A percentile compares a stretch with the other conserved stretches of the same genome.
These are phyloP conservation scores for Globisporangium abappressorium DNA, from an alignment of 352 stramenopile genomes.

Conservation along the genomic window DNA sequence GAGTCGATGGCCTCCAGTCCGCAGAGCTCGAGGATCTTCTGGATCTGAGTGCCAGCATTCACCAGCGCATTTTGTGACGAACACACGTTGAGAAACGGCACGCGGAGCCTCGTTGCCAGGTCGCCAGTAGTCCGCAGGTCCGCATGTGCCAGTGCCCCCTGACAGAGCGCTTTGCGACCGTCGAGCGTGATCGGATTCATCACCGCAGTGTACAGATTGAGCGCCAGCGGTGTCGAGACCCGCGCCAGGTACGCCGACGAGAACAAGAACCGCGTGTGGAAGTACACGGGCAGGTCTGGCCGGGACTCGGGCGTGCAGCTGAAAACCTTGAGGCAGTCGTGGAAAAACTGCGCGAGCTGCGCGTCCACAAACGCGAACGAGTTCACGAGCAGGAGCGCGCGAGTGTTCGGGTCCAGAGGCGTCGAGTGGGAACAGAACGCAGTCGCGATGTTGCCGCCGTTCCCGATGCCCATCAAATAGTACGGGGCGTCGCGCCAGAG, in stretches of 20 bases:
- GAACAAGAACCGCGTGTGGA: conserved; percentile 94
- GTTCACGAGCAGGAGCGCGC: conserved; percentile 89
- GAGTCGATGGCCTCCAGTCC: conserved; percentile 69
- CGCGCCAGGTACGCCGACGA: conserved; percentile 87
- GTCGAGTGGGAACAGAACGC: conserved; percentile 66
- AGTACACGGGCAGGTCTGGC: conserved; percentile 94
- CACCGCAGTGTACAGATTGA: conserved; percentile 96
- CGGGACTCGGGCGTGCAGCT: conserved; percentile 84
- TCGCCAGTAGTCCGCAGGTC: conserved; percentile 55
- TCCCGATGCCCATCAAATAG: conserved; percentile 91
- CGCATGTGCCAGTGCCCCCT: conserved; percentile 81
- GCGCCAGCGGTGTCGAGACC: conserved; percentile 91
- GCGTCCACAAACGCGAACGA: conserved; percentile 88
- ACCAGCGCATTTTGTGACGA: conserved; percentile 87
- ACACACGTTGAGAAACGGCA: conserved; percentile 88
- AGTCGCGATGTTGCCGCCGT: conserved; percentile 87
- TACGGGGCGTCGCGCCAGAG: conserved; percentile 84
- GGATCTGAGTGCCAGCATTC: conserved; percentile 71
- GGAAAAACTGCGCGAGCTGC: conserved; percentile 90
- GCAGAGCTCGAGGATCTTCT: conserved; percentile 57
- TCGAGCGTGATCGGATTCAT: conserved; percentile 92
- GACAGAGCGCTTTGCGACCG: conserved; percentile 87
- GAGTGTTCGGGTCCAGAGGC: conserved; percentile 51
- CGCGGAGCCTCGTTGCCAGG: conserved; percentile 44
- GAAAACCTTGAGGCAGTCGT: conserved; percentile 95